Base-by-base conservation (phyloP, 208 protist genomes). In the Crithidia sp. region DNA sequence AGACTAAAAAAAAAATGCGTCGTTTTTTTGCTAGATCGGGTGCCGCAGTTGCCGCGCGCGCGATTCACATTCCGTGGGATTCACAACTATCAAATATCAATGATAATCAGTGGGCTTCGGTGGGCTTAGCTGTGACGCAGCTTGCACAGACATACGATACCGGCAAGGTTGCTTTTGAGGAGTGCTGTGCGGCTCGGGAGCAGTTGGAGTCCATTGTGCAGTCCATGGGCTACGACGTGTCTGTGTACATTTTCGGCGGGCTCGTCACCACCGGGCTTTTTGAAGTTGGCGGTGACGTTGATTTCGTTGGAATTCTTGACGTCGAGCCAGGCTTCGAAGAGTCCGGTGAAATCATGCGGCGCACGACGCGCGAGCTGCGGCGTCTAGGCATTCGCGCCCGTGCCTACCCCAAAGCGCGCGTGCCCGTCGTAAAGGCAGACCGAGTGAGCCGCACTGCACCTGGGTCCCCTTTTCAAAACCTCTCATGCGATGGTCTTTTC, bases 231-330 rank as follows among this genome's bases (percentile, higher is more conserved):
- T 95, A 95, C 69, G 91, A 97, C 73, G 86, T 93, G 76, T 88
- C 83, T 60, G 85, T 97, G 10, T 96, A 85, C 70, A 91, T 94
- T 58, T 97, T 97, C 81, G 93, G 93, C 40, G 93, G 93, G 40
- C 76, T 97, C 16, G 84, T 90, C 7, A 92, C 86, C 13, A 73
- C 94, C 8, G 84, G 88, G 4, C 57, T 97, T 16, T 76, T 95
- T 17, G 91, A 97, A 54, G 90, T 92, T 41, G 90, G 89, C 44
- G 93, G 93, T 17, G 93, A 97, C 61, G 85, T 92, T 12, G 93
- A 97, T 76, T 96, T 97, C 85, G 90, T 94, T 16, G 90, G 87
- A 16, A 90, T 97, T 57, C 73, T 84, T 14, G 93, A 97, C 67
- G 77, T 96, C 44, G 91, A 97, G 68, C 91, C 93, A 55, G 84